Base-by-base conservation (phyloP, 306 rosid genomes). In the Parietaria judaica region DNA sequence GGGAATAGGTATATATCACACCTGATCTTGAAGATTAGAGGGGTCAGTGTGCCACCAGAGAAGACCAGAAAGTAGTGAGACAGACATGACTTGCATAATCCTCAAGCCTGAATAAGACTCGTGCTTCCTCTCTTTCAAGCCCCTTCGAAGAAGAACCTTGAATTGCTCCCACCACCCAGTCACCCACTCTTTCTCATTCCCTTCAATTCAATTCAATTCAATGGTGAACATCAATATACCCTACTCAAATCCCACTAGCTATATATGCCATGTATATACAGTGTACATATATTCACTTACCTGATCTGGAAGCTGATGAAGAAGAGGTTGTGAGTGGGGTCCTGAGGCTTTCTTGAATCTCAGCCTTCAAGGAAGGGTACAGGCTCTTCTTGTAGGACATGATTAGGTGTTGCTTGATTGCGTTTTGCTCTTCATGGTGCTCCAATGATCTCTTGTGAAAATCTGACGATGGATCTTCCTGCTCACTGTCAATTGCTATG, bases 1-100 rank as follows among this genome's bases (percentile, higher is more conserved):
- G 11, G 43, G 48, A 23, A 39, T 10, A 39, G 43, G 43, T 14
- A 17, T 8, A 59, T 14, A 72, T 23, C 31, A 23, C 31, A 84
- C 95, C 94, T 84, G 95, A 75, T 91, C 98, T 77, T 88, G 98
- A 52, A 91, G 48, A 65, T 82, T 84, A 36, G 92, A 79, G 51
- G 79, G 65, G 70, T 83, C 79, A 60, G 92, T 81, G 64, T 88
- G 84, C 96, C 95, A 91, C 98, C 98, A 91, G 0, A 88, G 67
- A 34, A 88, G 89, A 38, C 96, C 96, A 2, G 96, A 85, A 48
- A 91, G 86, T 70, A 91, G 14, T 41, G 98, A 76, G 7, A 88
- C 98, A 45, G 96, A 87, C 79, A 88, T 66, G 50, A 88, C 95
- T 72, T 91, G 98, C 51, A 88, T 85, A 80, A 91, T 91, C 70